These are phyloP conservation scores for Talaromyces ruber DNA, from an alignment of 495 filamentous ascomycete species.

Conservation along the genomic window DNA sequence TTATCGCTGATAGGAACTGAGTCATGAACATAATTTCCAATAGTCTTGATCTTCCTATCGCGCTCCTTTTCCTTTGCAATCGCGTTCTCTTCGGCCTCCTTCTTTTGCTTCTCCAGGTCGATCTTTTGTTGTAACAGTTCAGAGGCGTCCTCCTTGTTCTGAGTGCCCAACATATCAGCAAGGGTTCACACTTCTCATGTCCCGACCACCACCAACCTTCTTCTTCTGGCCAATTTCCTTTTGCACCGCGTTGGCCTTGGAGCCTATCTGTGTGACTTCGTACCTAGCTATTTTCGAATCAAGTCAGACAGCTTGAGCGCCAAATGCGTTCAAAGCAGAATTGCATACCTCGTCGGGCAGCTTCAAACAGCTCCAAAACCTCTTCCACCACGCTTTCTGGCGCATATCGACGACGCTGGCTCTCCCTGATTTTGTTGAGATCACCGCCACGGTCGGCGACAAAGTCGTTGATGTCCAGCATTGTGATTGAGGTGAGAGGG, in stretches of 20 bases:
- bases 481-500: slow-evolving; percentile 19
- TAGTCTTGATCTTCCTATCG: slow-evolving; percentile 66
- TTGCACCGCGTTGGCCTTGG: slow-evolving; percentile 77
- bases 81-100: slow-evolving; percentile 63
- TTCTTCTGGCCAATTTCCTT: slow-evolving; percentile 89
- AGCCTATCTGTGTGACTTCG: slow-evolving; percentile 65
- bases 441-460: slow-evolving; percentile 83
- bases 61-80: slow-evolving; percentile 64
- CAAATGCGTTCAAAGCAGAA: neutral
- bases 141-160: slow-evolving; percentile 79
- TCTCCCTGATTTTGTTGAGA: slow-evolving; percentile 80
- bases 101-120: slow-evolving; percentile 70
- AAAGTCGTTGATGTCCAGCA: slow-evolving; percentile 77
- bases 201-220: slow-evolving; percentile 49
- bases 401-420: slow-evolving; percentile 72
- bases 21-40: slow-evolving; percentile 92
- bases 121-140: slow-evolving; percentile 68
- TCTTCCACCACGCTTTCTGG: slow-evolving; percentile 80
- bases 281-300: slow-evolving; percentile 55
- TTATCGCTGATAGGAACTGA: slow-evolving; percentile 85
- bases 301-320: neutral
- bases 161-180: neutral
- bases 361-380: slow-evolving; percentile 79
- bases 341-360: slow-evolving; percentile 63
- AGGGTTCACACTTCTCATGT: neutral